phyloP scores from a whole-genome alignment of 2,329 filamentous ascomycete species.

The Neophaeococcomyces mojaviensis region DNA sequence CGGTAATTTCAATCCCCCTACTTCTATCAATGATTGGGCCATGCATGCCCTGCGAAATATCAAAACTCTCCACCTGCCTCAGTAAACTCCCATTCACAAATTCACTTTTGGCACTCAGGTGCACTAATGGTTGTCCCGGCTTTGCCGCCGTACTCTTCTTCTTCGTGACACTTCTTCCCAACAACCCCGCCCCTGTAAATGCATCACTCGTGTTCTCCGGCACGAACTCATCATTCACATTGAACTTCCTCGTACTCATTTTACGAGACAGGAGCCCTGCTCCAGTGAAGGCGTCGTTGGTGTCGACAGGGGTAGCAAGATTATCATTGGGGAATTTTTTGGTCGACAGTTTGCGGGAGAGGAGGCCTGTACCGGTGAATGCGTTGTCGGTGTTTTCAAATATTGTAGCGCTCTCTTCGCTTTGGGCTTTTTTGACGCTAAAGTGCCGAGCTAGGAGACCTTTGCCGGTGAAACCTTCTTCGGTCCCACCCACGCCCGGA shows the following conservation, averaged over 20 bases:
- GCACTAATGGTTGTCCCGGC: conserved; percentile 33
- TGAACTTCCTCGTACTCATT: neutral
- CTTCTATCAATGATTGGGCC: conserved; percentile 17
- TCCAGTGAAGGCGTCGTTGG: conserved; percentile 7
- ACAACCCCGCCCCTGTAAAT: conserved; percentile 3
- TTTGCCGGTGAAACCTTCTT: conserved; percentile 15
- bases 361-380: conserved; percentile 14
- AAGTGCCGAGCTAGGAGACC: conserved; percentile 15
- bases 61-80: conserved; percentile 26
- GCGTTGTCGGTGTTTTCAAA: conserved; percentile 3
- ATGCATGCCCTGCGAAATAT: conserved; percentile 9
- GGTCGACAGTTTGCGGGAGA: conserved; percentile 10
- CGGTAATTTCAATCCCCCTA: conserved; percentile 15
- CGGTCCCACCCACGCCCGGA: neutral
- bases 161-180: conserved; percentile 6
- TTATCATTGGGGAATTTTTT: neutral
- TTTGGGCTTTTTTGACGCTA: neutral
- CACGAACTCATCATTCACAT: neutral
- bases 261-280: neutral
- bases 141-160: neutral
- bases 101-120: conserved; percentile 34
- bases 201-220: conserved; percentile 7
- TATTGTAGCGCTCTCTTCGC: neutral
- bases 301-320: neutral
- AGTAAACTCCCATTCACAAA: conserved; percentile 41